A percentile compares a stretch with the other conserved stretches of the same genome.
Conservation (phyloP, 106 monocot genomes). For the Dendrobium catenatum region DNA sequence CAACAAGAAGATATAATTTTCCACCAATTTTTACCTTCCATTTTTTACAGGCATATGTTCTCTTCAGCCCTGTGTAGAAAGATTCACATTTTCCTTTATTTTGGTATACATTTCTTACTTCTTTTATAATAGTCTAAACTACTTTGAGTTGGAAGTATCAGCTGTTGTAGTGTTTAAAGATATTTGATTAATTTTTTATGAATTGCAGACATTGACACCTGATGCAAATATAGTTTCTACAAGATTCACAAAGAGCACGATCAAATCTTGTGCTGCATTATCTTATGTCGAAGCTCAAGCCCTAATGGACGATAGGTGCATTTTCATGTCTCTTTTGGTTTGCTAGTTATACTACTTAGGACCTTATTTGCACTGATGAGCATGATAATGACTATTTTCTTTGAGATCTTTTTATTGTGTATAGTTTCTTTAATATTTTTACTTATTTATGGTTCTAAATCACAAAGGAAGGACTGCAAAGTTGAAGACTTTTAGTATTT, state of each 20-base stretch:
- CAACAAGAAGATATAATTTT: conserved; percentile 1
- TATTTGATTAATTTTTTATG: conserved; percentile 4
- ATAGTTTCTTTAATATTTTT: not conserved
- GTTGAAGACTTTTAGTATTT: not conserved
- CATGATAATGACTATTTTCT: not conserved
- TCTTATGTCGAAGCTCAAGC: conserved; percentile 99
- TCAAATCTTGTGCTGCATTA: conserved; percentile 98
- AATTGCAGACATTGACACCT: conserved; percentile 85
- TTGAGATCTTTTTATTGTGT: not conserved
- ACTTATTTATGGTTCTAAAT: not conserved
- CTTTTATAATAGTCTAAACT: not conserved
- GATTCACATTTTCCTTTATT: conserved; percentile 90
- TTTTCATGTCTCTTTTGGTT: not conserved
- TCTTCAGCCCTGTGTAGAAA: conserved; percentile 91
- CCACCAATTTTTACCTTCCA: not conserved
- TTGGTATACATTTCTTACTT: conserved; percentile 47
- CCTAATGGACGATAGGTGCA: conserved; percentile 94
- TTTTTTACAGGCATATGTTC: conserved; percentile 84
- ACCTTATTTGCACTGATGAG: not conserved
- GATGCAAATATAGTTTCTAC: conserved; percentile 82
- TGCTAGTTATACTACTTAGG: not conserved
- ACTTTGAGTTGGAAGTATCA: not conserved
- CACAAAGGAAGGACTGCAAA: not conserved
- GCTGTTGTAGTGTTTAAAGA: not conserved
- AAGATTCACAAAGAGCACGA: conserved; percentile 92